Evolutionary conservation across 148 eudicot genomes (phyloP).

Genomic region (Persicaria tinctoria): DNA sequence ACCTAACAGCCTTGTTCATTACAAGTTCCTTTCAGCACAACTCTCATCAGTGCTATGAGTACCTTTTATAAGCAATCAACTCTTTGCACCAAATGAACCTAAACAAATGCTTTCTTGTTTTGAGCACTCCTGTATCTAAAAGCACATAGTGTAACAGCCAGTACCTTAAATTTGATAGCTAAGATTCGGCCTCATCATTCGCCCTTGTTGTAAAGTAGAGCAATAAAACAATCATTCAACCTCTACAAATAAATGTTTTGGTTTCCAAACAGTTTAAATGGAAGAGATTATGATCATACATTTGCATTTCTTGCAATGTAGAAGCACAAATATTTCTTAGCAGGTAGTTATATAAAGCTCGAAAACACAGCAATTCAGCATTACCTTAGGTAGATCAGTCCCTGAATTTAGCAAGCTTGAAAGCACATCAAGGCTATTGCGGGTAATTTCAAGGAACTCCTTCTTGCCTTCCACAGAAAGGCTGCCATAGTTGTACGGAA

Average conservation of each 20-base stretch:
- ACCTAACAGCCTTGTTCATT: too few relatives aligned
- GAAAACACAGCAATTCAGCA: not conserved
- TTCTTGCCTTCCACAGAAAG: conserved; percentile 70
- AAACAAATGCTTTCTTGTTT: too few relatives aligned
- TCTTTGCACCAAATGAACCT: too few relatives aligned
- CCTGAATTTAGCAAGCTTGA: conserved; percentile 70
- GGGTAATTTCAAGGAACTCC: conserved; percentile 61
- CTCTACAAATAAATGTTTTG: too few relatives aligned
- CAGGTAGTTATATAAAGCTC: not conserved
- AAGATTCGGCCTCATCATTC: too few relatives aligned
- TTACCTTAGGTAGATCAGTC: conserved; percentile 54
- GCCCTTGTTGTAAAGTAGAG: too few relatives aligned
- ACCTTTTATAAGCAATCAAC: not conserved
- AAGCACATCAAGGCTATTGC: conserved; percentile 81
- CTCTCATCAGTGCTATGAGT: too few relatives aligned
- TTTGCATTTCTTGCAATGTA: not conserved
- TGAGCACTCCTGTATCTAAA: too few relatives aligned
- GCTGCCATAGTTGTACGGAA: conserved; percentile 32
- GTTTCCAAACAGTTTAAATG: not conserved
- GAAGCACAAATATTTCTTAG: not conserved
- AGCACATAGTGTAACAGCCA: too few relatives aligned
- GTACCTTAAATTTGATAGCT: too few relatives aligned
- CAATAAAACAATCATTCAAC: too few relatives aligned
- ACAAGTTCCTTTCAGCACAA: too few relatives aligned
- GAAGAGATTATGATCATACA: not conserved